Evolutionary conservation across 257 asterid genomes (phyloP).

Genomic region (Striga asiatica): DNA sequence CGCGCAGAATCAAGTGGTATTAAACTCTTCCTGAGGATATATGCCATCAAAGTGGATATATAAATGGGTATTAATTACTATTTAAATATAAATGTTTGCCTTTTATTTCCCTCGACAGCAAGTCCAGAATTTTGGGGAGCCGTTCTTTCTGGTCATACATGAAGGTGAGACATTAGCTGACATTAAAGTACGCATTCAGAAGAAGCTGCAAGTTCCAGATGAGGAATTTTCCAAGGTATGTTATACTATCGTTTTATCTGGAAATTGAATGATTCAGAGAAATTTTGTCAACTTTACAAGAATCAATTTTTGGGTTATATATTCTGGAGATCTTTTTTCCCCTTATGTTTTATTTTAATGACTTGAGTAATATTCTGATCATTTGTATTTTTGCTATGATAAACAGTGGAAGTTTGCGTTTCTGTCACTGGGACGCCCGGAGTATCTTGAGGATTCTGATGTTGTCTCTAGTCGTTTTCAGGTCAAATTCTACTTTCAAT

Average conservation of each 20-base stretch:
- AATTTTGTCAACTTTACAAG: neutral
- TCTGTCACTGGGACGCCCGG: constrained; percentile 56
- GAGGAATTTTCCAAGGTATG: constrained; percentile 50
- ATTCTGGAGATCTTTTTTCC: neutral
- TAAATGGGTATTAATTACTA: neutral
- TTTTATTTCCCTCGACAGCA: constrained; percentile 24
- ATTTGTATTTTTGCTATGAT: constrained; percentile 9
- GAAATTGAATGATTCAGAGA: neutral
- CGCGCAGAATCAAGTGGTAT: constrained; percentile 81
- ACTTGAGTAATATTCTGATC: constrained; percentile 5
- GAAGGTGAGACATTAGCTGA: constrained; percentile 54
- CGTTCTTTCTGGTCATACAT: constrained; percentile 45
- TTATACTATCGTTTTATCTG: neutral
- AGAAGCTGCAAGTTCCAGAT: constrained; percentile 43
- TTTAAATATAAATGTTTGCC: neutral
- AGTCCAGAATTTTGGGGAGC: constrained; percentile 52
- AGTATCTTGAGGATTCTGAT: constrained; percentile 68
- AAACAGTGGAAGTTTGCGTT: constrained; percentile 74
- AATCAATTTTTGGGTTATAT: neutral
- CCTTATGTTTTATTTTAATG: too few relatives aligned
- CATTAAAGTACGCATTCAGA: constrained; percentile 39
- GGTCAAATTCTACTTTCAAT: constrained; percentile 29
- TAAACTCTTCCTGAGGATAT: constrained; percentile 12
- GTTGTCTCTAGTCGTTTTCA: constrained; percentile 56
- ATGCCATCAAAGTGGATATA: neutral